phyloP scores from a whole-genome alignment of 129 eudicot species.

The Pseudognaphalium luteoalbum region DNA sequence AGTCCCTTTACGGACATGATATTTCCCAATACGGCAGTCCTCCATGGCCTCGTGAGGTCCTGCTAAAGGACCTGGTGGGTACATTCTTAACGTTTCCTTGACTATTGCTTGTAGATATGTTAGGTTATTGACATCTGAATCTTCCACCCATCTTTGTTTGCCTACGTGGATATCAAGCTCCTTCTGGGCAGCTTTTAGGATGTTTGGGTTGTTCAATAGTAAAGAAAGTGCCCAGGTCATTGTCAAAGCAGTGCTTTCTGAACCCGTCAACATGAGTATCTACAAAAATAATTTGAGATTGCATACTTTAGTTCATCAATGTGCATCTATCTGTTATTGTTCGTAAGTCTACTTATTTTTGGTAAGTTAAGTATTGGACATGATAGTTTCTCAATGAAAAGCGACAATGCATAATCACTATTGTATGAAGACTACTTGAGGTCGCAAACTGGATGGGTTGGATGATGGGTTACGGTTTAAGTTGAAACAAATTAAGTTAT shows the following conservation, averaged over 20 bases:
- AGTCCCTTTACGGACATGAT: constrained; percentile 43
- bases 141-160: constrained; percentile 38
- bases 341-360: background rate
- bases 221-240: constrained; percentile 51
- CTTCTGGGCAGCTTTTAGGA: constrained; percentile 28
- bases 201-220: constrained; percentile 39
- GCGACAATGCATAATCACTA: background rate
- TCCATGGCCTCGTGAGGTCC: constrained; percentile 52
- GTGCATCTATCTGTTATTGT: background rate
- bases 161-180: constrained; percentile 49
- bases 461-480: background rate
- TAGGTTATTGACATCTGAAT: constrained; percentile 44
- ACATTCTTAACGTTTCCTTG: constrained; percentile 52
- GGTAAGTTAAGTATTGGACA: too few species aligned
- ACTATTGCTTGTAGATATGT: constrained; percentile 44
- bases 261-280: constrained; percentile 48
- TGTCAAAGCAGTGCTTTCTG: constrained; percentile 57
- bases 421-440: background rate
- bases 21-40: constrained; percentile 41
- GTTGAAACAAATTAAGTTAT: background rate
- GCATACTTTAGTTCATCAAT: background rate
- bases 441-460: background rate
- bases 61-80: constrained; percentile 61
- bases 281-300: constrained; percentile 14
- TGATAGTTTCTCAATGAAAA: too few species aligned